Percentiles rank a stretch among this genome's conserved stretches.
phyloP scores from a whole-genome alignment of 2,329 filamentous ascomycete species.

The Colletotrichum sidae region DNA sequence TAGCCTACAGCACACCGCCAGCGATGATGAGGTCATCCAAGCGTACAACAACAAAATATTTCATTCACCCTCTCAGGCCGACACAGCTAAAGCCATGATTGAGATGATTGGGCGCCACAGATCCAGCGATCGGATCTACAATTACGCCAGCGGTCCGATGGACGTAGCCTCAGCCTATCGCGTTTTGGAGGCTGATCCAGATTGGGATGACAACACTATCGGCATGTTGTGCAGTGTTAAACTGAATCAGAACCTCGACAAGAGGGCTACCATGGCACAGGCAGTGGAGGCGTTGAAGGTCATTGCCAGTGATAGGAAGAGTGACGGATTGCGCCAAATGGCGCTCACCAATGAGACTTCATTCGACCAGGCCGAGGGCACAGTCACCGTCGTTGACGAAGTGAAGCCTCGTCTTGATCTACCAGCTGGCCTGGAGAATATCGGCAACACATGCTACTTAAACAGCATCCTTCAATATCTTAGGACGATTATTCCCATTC shows the following conservation, averaged over 20 bases:
- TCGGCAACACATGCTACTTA: slow-evolving; percentile 97
- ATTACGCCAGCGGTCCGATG: slow-evolving; percentile 25
- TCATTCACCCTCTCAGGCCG: slow-evolving; percentile 39
- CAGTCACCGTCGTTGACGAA: slow-evolving; percentile 14
- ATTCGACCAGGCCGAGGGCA: not conserved
- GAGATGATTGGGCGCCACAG: slow-evolving; percentile 39
- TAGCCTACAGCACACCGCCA: slow-evolving; percentile 28
- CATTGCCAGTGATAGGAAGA: slow-evolving; percentile 22
- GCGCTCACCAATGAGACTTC: not conserved
- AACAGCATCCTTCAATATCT: slow-evolving; percentile 97
- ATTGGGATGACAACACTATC: slow-evolving; percentile 27
- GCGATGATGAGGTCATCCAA: slow-evolving; percentile 39
- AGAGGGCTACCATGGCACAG: slow-evolving; percentile 12
- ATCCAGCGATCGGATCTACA: slow-evolving; percentile 23
- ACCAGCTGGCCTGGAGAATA: slow-evolving; percentile 90
- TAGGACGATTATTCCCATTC: slow-evolving; percentile 85
- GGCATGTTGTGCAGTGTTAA: slow-evolving; percentile 31
- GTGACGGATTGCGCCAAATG: slow-evolving; percentile 14
- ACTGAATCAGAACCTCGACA: slow-evolving; percentile 28
- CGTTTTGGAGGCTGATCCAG: slow-evolving; percentile 22
- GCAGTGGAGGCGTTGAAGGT: slow-evolving; percentile 29
- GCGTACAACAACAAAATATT: slow-evolving; percentile 39
- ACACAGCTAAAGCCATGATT: slow-evolving; percentile 39
- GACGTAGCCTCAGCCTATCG: slow-evolving; percentile 29
- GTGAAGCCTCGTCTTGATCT: slow-evolving; percentile 54